Conservation (phyloP, 176 grass and related monocot genomes). For the Puya raimondii region DNA sequence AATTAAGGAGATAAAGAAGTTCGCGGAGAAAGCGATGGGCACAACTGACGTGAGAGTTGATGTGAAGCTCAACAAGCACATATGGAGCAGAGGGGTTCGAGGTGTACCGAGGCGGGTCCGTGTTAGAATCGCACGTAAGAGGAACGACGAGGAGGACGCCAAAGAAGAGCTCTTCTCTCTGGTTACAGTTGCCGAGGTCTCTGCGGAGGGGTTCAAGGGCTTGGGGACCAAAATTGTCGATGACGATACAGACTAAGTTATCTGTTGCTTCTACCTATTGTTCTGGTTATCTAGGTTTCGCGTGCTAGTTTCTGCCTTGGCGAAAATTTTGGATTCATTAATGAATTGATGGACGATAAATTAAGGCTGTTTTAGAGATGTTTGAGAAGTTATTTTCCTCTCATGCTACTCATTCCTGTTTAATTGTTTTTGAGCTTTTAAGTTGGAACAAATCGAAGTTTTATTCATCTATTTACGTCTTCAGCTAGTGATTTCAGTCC, state of each 20-base stretch:
- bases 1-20: conserved; percentile 90
- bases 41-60: conserved; percentile 61
- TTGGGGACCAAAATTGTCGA: conserved; percentile 77
- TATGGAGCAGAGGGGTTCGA: conserved; percentile 79
- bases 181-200: conserved; percentile 74
- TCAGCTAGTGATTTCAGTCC: too few relatives aligned
- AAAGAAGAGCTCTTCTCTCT: conserved; percentile 91
- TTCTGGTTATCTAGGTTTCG: neutral
- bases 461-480: too few relatives aligned
- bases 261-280: neutral
- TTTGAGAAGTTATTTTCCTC: conserved; percentile 18
- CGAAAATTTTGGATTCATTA: neutral
- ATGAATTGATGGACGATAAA: too few relatives aligned
- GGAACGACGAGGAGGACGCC: conserved; percentile 78
- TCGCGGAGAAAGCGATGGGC: conserved; percentile 83
- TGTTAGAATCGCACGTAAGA: conserved; percentile 80
- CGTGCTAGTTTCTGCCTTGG: neutral
- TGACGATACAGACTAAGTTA: conserved; percentile 45
- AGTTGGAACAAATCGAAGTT: too few relatives aligned
- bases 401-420: too few relatives aligned
- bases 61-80: conserved; percentile 97
- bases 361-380: conserved; percentile 11
- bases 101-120: conserved; percentile 76
- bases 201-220: conserved; percentile 66
- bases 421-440: too few relatives aligned